A percentile compares a stretch with the other conserved stretches of the same genome.
Conservation (phyloP, 129 eudicot species). For the Arctium minus region DNA sequence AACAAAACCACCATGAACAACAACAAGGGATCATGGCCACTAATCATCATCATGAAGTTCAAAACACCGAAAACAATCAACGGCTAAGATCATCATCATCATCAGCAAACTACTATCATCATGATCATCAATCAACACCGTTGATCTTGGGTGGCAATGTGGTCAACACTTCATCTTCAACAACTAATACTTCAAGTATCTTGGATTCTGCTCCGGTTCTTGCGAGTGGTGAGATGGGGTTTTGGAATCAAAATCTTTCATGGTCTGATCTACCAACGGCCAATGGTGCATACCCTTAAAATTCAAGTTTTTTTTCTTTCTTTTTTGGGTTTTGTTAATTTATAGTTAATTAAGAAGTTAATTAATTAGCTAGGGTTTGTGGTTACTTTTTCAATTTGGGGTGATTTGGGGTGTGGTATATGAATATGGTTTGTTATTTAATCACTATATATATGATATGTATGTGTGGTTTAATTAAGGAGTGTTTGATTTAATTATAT, state of each 20-base stretch:
- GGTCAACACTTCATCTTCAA: conserved; percentile 33
- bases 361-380: conserved; percentile 30
- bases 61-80: conserved; percentile 35
- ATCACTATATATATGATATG: conserved; percentile 7
- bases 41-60: conserved; percentile 20
- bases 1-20: conserved; percentile 36
- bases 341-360: conserved; percentile 17
- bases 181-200: conserved; percentile 30
- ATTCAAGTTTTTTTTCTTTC: conserved; percentile 4
- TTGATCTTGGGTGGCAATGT: conserved; percentile 52
- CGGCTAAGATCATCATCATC: conserved; percentile 46
- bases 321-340: conserved; percentile 17
- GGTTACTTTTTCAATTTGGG: conserved; percentile 5
- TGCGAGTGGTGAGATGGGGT: conserved; percentile 51
- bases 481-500: conserved; percentile 26
- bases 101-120: conserved; percentile 25
- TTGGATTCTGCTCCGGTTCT: conserved; percentile 68
- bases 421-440: conserved; percentile 42
- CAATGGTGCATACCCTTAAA: conserved; percentile 66
- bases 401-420: conserved; percentile 70
- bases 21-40: conserved; percentile 36
- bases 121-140: conserved; percentile 30
- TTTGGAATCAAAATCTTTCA: conserved; percentile 54
- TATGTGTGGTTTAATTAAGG: conserved; percentile 39
- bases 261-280: conserved; percentile 70